phyloP scores from a whole-genome alignment of 441 rosid genomes.

The Pelargonium exstipulatum region DNA sequence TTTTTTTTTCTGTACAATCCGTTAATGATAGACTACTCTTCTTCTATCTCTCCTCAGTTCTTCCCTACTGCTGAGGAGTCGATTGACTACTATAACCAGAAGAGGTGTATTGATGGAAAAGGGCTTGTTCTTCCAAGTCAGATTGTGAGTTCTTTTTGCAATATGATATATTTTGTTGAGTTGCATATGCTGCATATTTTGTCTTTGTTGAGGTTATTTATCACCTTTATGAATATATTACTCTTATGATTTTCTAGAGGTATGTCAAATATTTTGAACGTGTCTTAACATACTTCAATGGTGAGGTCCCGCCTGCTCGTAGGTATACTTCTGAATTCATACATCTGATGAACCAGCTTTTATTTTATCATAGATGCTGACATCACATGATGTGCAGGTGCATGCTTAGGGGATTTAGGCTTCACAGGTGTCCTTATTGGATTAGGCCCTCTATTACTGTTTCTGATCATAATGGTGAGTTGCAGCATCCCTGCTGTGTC shows the following conservation, averaged over 20 bases:
- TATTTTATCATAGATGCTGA: conserved; percentile 23
- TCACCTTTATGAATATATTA: conserved; percentile 19
- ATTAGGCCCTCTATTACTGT: conserved; percentile 86
- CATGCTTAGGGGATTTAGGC: conserved; percentile 95
- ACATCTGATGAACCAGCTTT: conserved; percentile 11
- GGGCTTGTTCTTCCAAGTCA: conserved; percentile 98
- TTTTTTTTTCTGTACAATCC: neutral
- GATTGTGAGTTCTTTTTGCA: conserved; percentile 55
- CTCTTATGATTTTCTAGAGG: conserved; percentile 45
- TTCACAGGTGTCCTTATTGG: conserved; percentile 97
- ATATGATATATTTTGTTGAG: conserved; percentile 4
- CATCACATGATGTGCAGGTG: conserved; percentile 45
- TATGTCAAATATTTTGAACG: conserved; percentile 94
- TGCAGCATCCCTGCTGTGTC: conserved; percentile 9
- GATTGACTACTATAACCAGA: conserved; percentile 90
- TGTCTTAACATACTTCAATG: conserved; percentile 73
- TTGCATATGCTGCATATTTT: conserved; percentile 3
- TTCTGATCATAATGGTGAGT: conserved; percentile 79
- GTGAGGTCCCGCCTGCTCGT: conserved; percentile 82
- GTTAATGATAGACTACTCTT: conserved; percentile 11
- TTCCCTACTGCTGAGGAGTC: conserved; percentile 98
- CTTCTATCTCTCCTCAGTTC: conserved; percentile 47
- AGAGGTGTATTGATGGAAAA: conserved; percentile 92
- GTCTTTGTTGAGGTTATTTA: neutral
- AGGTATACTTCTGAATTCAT: conserved; percentile 40